A percentile compares a stretch with the other conserved stretches of the same genome.
Conservation (phyloP, 495 filamentous ascomycete species). For the Clavariopsis aquatica region DNA sequence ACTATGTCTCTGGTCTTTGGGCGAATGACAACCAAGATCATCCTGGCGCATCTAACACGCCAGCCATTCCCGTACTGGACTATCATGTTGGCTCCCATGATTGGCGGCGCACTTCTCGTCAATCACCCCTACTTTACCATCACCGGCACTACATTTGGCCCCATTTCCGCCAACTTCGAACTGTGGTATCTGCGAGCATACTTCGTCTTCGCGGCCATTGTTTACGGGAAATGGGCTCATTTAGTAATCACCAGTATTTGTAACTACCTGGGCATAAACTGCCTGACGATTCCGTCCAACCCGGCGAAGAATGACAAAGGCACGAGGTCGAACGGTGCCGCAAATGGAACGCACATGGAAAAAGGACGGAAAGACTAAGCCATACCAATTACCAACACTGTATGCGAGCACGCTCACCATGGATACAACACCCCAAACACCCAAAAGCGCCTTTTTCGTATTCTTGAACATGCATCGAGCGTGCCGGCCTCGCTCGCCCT, state of each 20-base stretch:
- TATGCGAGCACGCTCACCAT: neutral
- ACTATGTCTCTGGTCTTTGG: constrained; percentile 96
- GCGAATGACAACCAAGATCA: constrained; percentile 99
- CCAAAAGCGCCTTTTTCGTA: neutral
- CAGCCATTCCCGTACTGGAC: constrained; percentile 99
- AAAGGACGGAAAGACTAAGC: constrained; percentile 34
- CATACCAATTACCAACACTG: neutral
- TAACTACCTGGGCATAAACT: constrained; percentile 87
- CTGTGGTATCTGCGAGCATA: constrained; percentile 79
- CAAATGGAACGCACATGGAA: constrained; percentile 19
- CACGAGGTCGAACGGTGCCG: constrained; percentile 27
- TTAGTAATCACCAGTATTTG: constrained; percentile 92
- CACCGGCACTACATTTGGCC: constrained; percentile 26
- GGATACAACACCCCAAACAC: neutral
- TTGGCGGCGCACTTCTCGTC: constrained; percentile 78
- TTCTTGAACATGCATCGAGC: constrained; percentile 15
- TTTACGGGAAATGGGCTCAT: constrained; percentile 89
- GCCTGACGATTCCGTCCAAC: constrained; percentile 68
- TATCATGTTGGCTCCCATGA: constrained; percentile 77
- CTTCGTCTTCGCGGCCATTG: constrained; percentile 74
- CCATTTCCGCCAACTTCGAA: constrained; percentile 55
- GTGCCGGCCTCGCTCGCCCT: neutral
- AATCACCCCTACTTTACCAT: constrained; percentile 82
- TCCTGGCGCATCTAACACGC: constrained; percentile 87
- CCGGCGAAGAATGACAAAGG: constrained; percentile 29